Base-by-base conservation (phyloP, 257 asterid genomes). In the Petunia secreta region DNA sequence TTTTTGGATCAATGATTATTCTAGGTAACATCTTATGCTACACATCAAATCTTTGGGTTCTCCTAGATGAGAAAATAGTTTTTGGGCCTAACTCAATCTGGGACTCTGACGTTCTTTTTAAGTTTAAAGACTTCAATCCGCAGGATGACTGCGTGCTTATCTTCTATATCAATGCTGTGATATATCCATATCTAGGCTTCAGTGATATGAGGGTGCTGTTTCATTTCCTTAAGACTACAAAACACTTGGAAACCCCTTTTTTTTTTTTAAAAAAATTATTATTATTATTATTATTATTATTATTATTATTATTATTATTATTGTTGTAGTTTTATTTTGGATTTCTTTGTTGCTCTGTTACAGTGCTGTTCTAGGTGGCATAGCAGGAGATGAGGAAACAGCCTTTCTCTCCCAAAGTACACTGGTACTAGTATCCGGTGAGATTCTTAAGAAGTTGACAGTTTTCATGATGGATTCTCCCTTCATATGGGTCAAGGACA, bases 311-410 rank as follows among this genome's bases (percentile, higher is more conserved):
- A 25, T 25, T 25, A 25, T 25, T 25, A 25, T 25, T 78, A 14
- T 25, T 44, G 36, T 41, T 67, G 14, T 44, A 60, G 66, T 62
- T 63, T 40, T 63, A 44, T 40, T 78, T 44, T 60, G 36, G 60
- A 40, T 50, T 62, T 37, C 46, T 62, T 78, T 79, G 63, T 55
- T 69, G 66, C 38, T 79, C 82, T 86, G 86, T 81, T 86, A 82
- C 95, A 96, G 99, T 86, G 93, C 96, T 84, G 95, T 89, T 84
- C 89, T 96, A 80, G 97, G 98, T 79, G 95, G 98, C 63, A 83
- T 85, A 69, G 88, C 87, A 10, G 89, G 85, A 85, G 93, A 85
- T 80, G 97, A 90, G 75, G 71, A 73, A 80, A 65, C 85, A 83
- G 86, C 91, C 59, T 89, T 96, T 63, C 54, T 96, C 73, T 90